Evolutionary conservation across 139 green algal genomes (phyloP).

Genomic region (Chlamydomonas applanata): DNA sequence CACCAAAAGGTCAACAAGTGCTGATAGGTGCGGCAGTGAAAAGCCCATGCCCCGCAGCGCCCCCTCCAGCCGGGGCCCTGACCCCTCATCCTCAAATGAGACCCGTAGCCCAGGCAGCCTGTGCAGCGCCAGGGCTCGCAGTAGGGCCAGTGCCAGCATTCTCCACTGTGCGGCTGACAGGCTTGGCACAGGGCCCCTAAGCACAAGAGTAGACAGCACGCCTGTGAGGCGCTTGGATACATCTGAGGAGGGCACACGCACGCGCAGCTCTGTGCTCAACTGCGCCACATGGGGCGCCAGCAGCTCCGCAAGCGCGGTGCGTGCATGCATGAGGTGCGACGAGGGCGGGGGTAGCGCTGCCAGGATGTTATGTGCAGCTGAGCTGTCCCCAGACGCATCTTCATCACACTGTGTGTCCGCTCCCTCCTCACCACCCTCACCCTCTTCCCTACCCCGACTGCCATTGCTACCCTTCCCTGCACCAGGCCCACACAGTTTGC

Average conservation of each 20-base stretch:
- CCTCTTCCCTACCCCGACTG: no score
- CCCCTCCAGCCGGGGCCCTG: neutral
- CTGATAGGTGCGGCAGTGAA: slow-evolving; percentile 23
- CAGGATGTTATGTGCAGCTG: neutral
- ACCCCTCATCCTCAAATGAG: neutral
- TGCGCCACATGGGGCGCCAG: neutral
- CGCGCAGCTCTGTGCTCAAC: neutral
- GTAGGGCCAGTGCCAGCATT: slow-evolving; percentile 26
- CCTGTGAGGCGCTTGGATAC: slow-evolving; percentile 1
- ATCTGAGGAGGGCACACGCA: neutral
- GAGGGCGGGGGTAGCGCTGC: neutral
- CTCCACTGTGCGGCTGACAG: slow-evolving; percentile 21
- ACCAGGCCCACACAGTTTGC: no score
- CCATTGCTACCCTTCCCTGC: no score
- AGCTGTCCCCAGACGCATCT: neutral
- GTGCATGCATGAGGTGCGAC: neutral
- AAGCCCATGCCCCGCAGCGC: slow-evolving; percentile 12
- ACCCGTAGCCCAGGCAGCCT: slow-evolving; percentile 19
- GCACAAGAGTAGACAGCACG: slow-evolving; percentile 2
- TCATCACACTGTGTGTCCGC: neutral
- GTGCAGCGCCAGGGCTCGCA: slow-evolving; percentile 19
- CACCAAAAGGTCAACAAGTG: slow-evolving; percentile 23
- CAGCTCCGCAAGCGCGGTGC: slow-evolving; percentile 3
- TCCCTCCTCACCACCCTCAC: no score
- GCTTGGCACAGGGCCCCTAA: slow-evolving; percentile 19